These are phyloP conservation scores for Podochytrium sp. DNA, from an alignment of 192 early-diverging fungal genomes.

Conservation along the genomic window DNA sequence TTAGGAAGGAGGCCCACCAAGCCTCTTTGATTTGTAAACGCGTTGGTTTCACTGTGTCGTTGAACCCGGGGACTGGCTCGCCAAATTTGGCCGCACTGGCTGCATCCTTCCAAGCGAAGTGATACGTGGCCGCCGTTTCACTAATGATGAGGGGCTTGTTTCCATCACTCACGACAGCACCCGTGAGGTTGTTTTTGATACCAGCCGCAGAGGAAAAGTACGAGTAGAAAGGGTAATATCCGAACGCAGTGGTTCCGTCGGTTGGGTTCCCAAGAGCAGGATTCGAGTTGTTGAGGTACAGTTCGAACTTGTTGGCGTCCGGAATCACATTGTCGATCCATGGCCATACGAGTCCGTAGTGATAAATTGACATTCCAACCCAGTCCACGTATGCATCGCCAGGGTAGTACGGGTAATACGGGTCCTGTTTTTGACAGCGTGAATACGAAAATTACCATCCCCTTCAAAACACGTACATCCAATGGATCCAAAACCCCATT, in stretches of 20 bases:
- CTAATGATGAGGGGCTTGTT: constrained; percentile 25
- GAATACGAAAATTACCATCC: neutral
- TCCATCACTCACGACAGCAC: neutral
- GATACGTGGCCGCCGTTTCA: constrained; percentile 31
- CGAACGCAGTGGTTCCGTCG: neutral
- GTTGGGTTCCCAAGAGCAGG: constrained; percentile 13
- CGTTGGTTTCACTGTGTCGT: too few species aligned
- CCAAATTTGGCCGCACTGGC: neutral
- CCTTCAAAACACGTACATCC: constrained; percentile 7
- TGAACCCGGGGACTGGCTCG: constrained; percentile 1
- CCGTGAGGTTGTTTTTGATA: neutral
- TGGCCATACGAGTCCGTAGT: neutral
- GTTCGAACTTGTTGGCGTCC: constrained; percentile 16
- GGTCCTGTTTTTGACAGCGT: neutral
- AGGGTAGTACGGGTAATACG: constrained; percentile 29
- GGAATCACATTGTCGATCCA: constrained; percentile 24
- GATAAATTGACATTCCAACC: constrained; percentile 35
- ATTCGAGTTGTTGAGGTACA: too few species aligned
- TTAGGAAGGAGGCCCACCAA: constrained; percentile 26
- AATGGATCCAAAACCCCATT: constrained; percentile 7
- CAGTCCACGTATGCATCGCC: constrained; percentile 29
- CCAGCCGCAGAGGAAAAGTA: constrained; percentile 24
- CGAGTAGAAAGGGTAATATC: constrained; percentile 29
- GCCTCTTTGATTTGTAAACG: constrained; percentile 29
- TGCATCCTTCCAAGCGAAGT: constrained; percentile 12